These are phyloP conservation scores for Ilyonectria sp. DNA, from an alignment of 2,329 filamentous ascomycete species.

Conservation along the genomic window DNA sequence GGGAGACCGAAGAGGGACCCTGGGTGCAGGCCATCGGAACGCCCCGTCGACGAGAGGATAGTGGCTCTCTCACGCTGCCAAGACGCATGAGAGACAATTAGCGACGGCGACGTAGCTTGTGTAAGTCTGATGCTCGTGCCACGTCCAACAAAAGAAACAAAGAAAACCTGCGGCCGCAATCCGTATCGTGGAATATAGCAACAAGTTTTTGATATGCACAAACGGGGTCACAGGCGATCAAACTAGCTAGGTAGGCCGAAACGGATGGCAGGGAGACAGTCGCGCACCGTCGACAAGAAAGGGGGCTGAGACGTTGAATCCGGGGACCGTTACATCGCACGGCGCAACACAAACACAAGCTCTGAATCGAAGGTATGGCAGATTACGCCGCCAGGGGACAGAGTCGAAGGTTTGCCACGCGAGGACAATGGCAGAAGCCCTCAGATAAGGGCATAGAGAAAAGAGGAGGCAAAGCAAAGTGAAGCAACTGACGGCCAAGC, in stretches of 20 bases:
- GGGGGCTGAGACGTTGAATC: conserved; percentile 6
- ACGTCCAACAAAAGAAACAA: not conserved
- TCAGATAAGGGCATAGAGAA: not conserved
- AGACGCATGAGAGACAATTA: conserved; percentile 26
- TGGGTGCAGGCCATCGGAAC: conserved; percentile 8
- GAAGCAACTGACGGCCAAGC: not conserved
- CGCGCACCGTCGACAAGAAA: not conserved
- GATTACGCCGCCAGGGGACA: not conserved
- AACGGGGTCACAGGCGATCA: conserved; percentile 17
- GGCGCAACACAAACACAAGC: conserved; percentile 7
- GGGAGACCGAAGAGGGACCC: not conserved
- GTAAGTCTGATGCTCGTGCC: not conserved
- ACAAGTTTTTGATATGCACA: conserved; percentile 10
- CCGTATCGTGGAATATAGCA: not conserved
- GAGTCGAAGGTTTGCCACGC: not conserved
- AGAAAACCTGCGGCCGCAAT: not conserved
- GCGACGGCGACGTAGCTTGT: conserved; percentile 12
- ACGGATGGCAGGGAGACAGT: conserved; percentile 1
- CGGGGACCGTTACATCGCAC: conserved; percentile 3
- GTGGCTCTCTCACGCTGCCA: conserved; percentile 4
- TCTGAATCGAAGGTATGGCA: not conserved
- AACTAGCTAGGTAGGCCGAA: conserved; percentile 12
- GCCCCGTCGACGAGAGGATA: conserved; percentile 6
- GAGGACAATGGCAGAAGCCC: not conserved
- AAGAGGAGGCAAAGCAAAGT: not conserved